phyloP scores from a whole-genome alignment of 2,329 filamentous ascomycete genomes.

The Trichoderma harzianum region DNA sequence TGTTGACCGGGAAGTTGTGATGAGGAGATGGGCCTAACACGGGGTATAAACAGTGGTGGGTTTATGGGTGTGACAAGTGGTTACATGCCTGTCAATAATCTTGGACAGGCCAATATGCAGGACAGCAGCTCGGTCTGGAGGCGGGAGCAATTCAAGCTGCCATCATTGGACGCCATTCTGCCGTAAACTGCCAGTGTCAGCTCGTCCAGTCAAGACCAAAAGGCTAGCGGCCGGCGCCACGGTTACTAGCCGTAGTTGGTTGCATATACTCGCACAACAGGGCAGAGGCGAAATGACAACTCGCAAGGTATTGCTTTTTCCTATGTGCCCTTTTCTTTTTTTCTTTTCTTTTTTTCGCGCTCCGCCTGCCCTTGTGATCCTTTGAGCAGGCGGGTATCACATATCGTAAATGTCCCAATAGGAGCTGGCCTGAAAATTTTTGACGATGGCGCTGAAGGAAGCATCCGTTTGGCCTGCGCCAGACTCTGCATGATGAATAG shows the following conservation, averaged over 20 bases:
- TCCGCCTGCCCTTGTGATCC: not conserved
- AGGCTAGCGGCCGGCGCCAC: not conserved
- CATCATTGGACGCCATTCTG: constrained; percentile 6
- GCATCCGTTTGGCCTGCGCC: not conserved
- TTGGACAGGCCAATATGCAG: not conserved
- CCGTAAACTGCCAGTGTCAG: not conserved
- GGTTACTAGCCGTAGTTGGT: not conserved
- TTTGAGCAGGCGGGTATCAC: not conserved
- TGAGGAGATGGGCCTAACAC: not conserved
- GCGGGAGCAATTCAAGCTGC: not conserved
- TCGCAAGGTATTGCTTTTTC: constrained; percentile 21
- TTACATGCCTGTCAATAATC: constrained; percentile 11
- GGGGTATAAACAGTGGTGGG: not conserved
- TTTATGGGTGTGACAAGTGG: not conserved
- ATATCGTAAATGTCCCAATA: not conserved
- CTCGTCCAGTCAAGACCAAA: not conserved
- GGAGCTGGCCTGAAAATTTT: not conserved
- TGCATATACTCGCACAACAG: not conserved
- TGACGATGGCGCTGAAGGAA: not conserved
- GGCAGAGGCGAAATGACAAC: constrained; percentile 25
- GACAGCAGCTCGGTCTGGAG: constrained; percentile 10
- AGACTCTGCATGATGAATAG: not conserved
- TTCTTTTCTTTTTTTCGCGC: constrained; percentile 8
- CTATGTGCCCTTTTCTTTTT: constrained; percentile 14
- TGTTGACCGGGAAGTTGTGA: not conserved